These are phyloP conservation scores for Diaporthe caulivora DNA, from an alignment of 2,329 filamentous ascomycete genomes.

Conservation along the genomic window DNA sequence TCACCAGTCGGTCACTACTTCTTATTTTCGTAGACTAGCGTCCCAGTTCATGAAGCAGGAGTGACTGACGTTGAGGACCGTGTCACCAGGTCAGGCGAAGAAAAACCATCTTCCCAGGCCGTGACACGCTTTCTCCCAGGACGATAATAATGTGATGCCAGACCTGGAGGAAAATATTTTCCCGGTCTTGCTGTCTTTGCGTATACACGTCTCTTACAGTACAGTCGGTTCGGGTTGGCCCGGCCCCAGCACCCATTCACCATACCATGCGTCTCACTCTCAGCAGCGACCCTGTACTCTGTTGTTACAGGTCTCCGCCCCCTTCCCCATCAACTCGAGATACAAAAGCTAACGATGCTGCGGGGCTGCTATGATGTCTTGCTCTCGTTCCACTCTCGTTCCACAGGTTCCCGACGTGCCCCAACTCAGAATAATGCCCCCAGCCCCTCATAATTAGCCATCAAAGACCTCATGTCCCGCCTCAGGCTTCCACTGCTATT, in stretches of 20 bases:
- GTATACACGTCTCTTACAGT: constrained; percentile 19
- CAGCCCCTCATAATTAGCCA: not conserved
- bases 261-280: not conserved
- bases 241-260: not conserved
- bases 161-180: constrained; percentile 6
- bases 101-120: constrained; percentile 13
- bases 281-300: not conserved
- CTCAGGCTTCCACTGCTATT: not conserved
- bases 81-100: not conserved
- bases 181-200: constrained; percentile 3
- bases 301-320: not conserved
- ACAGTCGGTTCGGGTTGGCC: not conserved
- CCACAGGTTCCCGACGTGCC: not conserved
- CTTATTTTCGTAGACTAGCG: too few relatives aligned
- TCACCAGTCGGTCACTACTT: too few relatives aligned
- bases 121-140: constrained; percentile 17
- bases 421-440: not conserved
- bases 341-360: constrained; percentile 2
- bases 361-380: too few relatives aligned
- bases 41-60: not conserved
- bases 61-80: not conserved
- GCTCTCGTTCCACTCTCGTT: not conserved
- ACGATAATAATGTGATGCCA: constrained; percentile 21
- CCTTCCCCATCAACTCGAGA: not conserved
- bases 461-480: not conserved